These are phyloP conservation scores for Camelina hispida DNA, from an alignment of 345 rosid genomes.

Conservation along the genomic window DNA sequence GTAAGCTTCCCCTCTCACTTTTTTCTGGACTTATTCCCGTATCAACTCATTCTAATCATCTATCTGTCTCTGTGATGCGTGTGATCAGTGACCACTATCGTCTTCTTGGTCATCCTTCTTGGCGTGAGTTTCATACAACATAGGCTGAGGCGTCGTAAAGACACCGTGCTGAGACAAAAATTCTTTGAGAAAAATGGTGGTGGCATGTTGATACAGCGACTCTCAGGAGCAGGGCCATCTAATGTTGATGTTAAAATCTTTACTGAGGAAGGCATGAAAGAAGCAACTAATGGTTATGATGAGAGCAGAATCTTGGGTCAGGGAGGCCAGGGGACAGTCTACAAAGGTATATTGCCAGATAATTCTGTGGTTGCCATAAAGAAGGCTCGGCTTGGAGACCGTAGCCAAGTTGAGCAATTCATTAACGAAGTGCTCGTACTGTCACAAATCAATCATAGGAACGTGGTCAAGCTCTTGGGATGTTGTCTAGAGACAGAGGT, in stretches of 20 bases:
- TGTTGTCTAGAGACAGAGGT: constrained; percentile 45
- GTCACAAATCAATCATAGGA: constrained; percentile 53
- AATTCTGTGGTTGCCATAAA: constrained; percentile 41
- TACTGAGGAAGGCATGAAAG: constrained; percentile 38
- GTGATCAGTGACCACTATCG: constrained; percentile 13
- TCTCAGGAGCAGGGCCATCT: constrained; percentile 29
- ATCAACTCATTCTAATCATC: neutral
- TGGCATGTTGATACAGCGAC: neutral
- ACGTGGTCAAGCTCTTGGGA: constrained; percentile 49
- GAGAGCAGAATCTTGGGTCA: constrained; percentile 35
- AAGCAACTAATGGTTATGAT: constrained; percentile 42
- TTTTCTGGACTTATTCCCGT: neutral
- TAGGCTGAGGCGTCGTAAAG: neutral
- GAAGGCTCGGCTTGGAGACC: constrained; percentile 43
- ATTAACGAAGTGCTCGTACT: constrained; percentile 51
- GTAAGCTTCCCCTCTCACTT: neutral
- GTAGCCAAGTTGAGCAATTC: constrained; percentile 47
- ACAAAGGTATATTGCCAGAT: constrained; percentile 44
- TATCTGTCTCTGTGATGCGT: neutral
- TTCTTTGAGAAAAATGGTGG: constrained; percentile 31
- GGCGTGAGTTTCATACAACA: neutral
- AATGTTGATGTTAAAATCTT: constrained; percentile 36
- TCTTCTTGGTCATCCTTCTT: constrained; percentile 27
- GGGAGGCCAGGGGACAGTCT: constrained; percentile 50
- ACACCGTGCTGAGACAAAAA: constrained; percentile 17